Conservation (phyloP, 1,284 basidiomycete genomes). For the Polyporus tsugae region DNA sequence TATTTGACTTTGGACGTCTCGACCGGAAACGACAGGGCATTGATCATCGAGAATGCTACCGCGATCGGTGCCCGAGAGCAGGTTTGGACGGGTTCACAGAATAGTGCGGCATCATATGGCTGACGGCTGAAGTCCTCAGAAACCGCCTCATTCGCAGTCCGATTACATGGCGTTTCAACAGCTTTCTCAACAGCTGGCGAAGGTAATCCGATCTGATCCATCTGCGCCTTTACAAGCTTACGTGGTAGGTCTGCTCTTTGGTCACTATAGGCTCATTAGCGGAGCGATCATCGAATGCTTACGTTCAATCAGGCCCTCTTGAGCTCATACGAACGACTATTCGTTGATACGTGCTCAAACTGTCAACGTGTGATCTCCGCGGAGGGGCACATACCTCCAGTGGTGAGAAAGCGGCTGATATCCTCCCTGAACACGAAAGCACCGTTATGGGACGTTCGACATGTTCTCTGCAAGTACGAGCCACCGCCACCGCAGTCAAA, state of each 20-base stretch:
- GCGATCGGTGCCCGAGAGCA: slow-evolving; percentile 74
- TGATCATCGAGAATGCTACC: slow-evolving; percentile 65
- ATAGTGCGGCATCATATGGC: background rate
- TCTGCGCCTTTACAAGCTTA: slow-evolving; percentile 57
- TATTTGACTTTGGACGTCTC: slow-evolving; percentile 59
- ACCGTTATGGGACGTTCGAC: slow-evolving; percentile 59
- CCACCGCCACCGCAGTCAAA: slow-evolving; percentile 18
- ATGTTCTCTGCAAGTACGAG: slow-evolving; percentile 56
- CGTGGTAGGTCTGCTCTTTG: slow-evolving; percentile 45
- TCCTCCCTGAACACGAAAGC: slow-evolving; percentile 31
- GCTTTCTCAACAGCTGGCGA: slow-evolving; percentile 69
- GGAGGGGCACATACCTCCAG: slow-evolving; percentile 75
- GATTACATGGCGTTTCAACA: slow-evolving; percentile 68
- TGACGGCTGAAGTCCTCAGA: slow-evolving; percentile 48
- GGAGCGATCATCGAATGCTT: slow-evolving; percentile 13
- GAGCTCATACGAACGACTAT: slow-evolving; percentile 63
- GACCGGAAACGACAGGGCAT: slow-evolving; percentile 39
- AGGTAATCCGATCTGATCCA: slow-evolving; percentile 62
- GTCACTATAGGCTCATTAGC: slow-evolving; percentile 6
- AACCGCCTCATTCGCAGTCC: slow-evolving; percentile 71
- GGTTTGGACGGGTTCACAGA: slow-evolving; percentile 45
- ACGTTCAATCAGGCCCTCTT: slow-evolving; percentile 53
- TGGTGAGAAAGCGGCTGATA: slow-evolving; percentile 65
- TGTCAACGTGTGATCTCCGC: slow-evolving; percentile 70
- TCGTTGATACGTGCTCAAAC: slow-evolving; percentile 61